Base-by-base conservation (phyloP, 2,329 filamentous ascomycete genomes). In the Pseudocercospora vitis region DNA sequence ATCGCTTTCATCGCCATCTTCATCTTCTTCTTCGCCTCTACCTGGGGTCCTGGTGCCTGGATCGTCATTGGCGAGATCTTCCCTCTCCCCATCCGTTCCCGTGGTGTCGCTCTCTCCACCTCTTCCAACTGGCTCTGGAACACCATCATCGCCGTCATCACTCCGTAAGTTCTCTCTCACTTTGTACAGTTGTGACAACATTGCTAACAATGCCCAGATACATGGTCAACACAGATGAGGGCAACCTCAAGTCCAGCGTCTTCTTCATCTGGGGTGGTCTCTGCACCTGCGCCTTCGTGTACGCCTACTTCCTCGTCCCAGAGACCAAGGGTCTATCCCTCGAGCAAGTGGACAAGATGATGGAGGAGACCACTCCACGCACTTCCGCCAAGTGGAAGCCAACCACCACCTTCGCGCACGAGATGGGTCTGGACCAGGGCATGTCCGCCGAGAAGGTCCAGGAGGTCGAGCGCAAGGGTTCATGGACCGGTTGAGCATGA, bases 1-100 rank as follows among this genome's bases (percentile, higher is more conserved):
- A 90, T 95, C 61, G 83, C 88, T 57, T 94, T 95, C 77, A 94
- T 94, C 69, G 87, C 85, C 76, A 85, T 95, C 77, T 94, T 91
- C 81, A 91, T 95, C 79, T 91, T 89, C 81, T 92, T 87, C 81
- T 95, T 95, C 71, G 90, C 90, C 56, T 85, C 82, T 54, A 95
- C 90, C 60, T 95, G 89, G 90, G 90, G 90, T 49, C 89, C 89
- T 5, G 86, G 78, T 52, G 80, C 79, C 21, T 84, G 81, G 81
- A 78, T 80, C 52, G 81, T 95, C 63, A 91, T 94, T 66, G 90
- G 90, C 70, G 90, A 96, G 77, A 87, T 94, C 73, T 95, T 88
- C 83, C 89, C 90, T 53, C 83, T 95, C 50, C 89, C 88, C 57
- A 92, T 95, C 74, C 88, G 91, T 67, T 88, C 91, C 33, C 88